Evolutionary conservation across 1,284 basidiomycete species (phyloP), one percentile per base, ranked within the genome.

Genomic region (Cystobasidium pallidum): DNA sequence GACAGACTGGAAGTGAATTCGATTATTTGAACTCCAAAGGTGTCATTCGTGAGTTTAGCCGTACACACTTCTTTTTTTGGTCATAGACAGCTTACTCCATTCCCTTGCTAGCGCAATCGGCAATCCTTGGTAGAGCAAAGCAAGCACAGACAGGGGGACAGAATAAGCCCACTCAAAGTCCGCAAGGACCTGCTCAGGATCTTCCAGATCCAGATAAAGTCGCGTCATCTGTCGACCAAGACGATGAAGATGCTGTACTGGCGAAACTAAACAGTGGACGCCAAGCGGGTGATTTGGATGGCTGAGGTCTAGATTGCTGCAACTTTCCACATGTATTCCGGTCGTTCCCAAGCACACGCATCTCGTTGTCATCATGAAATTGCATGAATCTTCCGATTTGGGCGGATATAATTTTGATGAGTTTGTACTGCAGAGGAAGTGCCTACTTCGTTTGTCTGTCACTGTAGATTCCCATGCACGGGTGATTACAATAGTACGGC

Each of bases 11-110:
- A 10, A 32, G 52, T 19, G 79, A 80, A 47, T 80, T 80, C 36
- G 78, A 75, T n/a, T 82, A 78, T 66, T 75, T 82, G 39, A 83
- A 82, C 65, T 77, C 80, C 0, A 77, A 78, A 36, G 83, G 82
- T 19, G 75, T 79, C 15, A 83, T 83, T 26, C 82, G 82, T 2
- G 21, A 72, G 1, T 70, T 73, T 3, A 11, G 19, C 3, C 32
- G 15, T 57, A 3, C 1, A n/a, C n/a, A n/a, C n/a, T n/a, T n/a
- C 17, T 1, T n/a, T 6, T 6, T 8, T 19, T 3, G 26, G 39
- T 32, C 17, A 43, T 68, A 6, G 19, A 17, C 17, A 54, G 32
- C 49, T 55, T 13, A 34, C 34, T 17, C 47, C 2, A n/a, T 34
- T 8, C 10, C 26, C 19, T 28, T 17, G 28, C 30, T 52, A 71